Conservation (phyloP, 208 protist genomes). For the Dictyostelium gargantuum region DNA sequence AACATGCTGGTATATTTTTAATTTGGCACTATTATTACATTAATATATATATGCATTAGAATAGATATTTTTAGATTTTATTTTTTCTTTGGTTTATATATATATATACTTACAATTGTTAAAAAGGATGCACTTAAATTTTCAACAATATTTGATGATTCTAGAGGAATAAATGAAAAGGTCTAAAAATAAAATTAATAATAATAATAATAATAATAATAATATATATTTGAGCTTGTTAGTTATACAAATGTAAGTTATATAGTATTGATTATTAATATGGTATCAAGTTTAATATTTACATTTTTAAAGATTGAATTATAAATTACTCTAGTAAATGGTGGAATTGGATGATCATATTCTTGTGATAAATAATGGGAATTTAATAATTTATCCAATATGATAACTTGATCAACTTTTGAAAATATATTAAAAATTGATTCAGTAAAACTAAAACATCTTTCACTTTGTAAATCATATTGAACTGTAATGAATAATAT, state of each 20-base stretch:
- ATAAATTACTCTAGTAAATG: not conserved
- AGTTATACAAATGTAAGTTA: too few species aligned
- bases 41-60: too few species aligned
- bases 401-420: not conserved
- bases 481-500: conserved; percentile 5
- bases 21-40: conserved; percentile 20
- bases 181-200: not conserved
- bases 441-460: not conserved
- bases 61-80: too few species aligned
- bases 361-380: not conserved
- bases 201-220: not conserved
- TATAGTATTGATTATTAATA: not conserved
- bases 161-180: conserved; percentile 6
- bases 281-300: not conserved
- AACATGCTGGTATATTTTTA: not conserved
- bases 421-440: not conserved
- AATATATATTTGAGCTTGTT: too few species aligned
- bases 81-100: not conserved
- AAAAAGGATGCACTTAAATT: conserved; percentile 8
- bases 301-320: conserved; percentile 18
- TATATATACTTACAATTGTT: not conserved
- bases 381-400: conserved; percentile 29
- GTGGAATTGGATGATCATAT: conserved; percentile 11
- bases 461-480: not conserved
- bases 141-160: conserved; percentile 54